These are phyloP conservation scores for Pisolithus thermaeus DNA, from an alignment of 1,284 basidiomycete genomes.

Conservation along the genomic window DNA sequence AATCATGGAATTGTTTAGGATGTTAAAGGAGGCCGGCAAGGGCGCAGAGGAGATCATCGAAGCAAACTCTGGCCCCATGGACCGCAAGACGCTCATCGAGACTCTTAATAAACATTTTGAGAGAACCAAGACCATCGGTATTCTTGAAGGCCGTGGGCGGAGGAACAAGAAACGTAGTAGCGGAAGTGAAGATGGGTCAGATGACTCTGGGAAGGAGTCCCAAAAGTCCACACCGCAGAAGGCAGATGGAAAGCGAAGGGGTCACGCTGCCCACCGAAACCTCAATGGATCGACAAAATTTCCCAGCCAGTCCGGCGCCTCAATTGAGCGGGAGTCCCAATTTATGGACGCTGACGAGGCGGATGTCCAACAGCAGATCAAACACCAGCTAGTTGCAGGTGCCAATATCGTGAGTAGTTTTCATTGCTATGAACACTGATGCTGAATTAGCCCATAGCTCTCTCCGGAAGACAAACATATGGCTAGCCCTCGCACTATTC, in stretches of 20 bases:
- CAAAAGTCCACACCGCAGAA: conserved; percentile 50
- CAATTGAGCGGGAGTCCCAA: conserved; percentile 63
- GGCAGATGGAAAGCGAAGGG: conserved; percentile 34
- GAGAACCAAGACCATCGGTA: conserved; percentile 79
- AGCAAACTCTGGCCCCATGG: conserved; percentile 54
- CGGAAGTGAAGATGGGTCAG: conserved; percentile 33
- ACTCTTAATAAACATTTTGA: conserved; percentile 81
- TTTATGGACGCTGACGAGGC: conserved; percentile 91
- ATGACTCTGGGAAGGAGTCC: conserved; percentile 40
- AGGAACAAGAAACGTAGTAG: conserved; percentile 30
- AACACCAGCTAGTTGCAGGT: conserved; percentile 73
- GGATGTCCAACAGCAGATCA: conserved; percentile 79
- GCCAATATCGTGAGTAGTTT: conserved; percentile 54
- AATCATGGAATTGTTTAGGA: conserved; percentile 90
- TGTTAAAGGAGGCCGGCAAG: conserved; percentile 80
- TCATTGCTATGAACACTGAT: conserved; percentile 2
- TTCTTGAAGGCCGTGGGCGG: conserved; percentile 69
- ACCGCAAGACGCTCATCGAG: conserved; percentile 77
- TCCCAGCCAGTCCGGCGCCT: conserved; percentile 36
- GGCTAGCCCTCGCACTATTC: conserved; percentile 60
- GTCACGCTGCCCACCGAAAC: conserved; percentile 30
- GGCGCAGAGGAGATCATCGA: conserved; percentile 74
- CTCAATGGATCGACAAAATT: conserved; percentile 25
- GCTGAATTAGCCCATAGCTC: conserved; percentile 31
- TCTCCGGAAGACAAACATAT: conserved; percentile 49